These are phyloP conservation scores for Gaultheria prostrata DNA, from an alignment of 148 eudicot species.

Conservation along the genomic window DNA sequence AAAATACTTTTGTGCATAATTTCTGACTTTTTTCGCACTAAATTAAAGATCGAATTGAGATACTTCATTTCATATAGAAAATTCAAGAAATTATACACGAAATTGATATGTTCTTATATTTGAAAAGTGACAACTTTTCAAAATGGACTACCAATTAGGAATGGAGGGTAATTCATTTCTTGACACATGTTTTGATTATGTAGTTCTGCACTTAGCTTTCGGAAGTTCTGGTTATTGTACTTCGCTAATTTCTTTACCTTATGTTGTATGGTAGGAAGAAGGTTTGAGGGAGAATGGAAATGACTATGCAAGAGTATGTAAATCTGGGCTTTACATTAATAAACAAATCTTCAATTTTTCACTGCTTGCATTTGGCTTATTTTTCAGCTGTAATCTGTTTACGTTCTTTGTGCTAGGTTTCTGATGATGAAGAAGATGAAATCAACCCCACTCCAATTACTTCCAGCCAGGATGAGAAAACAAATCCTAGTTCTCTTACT, in stretches of 20 bases:
- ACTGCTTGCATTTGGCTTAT: background rate
- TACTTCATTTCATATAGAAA: background rate
- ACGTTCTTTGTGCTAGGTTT: slow-evolving; percentile 29
- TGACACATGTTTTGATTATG: background rate
- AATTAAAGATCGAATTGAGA: background rate
- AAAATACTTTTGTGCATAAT: background rate
- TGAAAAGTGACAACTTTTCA: background rate
- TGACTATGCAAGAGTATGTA: slow-evolving; percentile 43
- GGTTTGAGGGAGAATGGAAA: slow-evolving; percentile 65
- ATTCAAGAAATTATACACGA: background rate
- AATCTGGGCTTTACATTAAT: background rate
- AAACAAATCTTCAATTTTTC: background rate
- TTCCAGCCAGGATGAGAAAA: slow-evolving; percentile 54
- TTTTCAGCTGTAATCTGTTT: slow-evolving; percentile 2
- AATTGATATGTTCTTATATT: background rate
- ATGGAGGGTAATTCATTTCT: background rate
- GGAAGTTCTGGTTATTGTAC: background rate
- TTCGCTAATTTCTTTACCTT: background rate
- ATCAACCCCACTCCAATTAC: slow-evolving; percentile 39
- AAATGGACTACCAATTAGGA: background rate
- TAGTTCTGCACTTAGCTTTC: background rate
- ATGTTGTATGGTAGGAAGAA: slow-evolving; percentile 46
- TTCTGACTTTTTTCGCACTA: background rate
- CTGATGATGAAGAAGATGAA: slow-evolving; percentile 71
- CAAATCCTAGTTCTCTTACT: slow-evolving; percentile 30